phyloP scores from a whole-genome alignment of 1,139 yeast genomes.

The Suhomyces atakaporum region DNA sequence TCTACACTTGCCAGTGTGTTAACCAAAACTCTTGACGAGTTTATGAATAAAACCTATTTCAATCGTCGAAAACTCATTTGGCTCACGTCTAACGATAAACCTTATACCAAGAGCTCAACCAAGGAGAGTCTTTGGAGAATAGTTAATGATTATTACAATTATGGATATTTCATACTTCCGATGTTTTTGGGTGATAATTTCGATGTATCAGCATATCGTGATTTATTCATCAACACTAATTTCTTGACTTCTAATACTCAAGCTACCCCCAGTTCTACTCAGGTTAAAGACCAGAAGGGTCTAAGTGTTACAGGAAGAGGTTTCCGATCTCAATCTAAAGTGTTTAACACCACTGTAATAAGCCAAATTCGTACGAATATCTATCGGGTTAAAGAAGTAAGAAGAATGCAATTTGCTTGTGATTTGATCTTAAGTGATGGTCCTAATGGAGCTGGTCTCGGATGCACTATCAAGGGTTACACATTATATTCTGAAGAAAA shows the following conservation, averaged over 20 bases:
- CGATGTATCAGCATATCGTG: conserved; percentile 56
- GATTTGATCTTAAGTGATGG: conserved; percentile 50
- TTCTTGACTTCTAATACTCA: conserved; percentile 24
- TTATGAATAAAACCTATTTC: conserved; percentile 32
- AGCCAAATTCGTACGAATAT: conserved; percentile 52
- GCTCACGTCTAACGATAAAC: conserved; percentile 46
- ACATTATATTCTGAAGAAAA: conserved; percentile 59
- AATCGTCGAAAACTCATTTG: conserved; percentile 42
- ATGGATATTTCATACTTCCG: conserved; percentile 48
- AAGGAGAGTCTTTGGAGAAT: conserved; percentile 54
- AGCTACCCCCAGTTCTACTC: neutral
- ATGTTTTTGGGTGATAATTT: conserved; percentile 54
- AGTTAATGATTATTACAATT: conserved; percentile 50
- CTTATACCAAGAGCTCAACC: conserved; percentile 29
- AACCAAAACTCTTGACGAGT: conserved; percentile 36
- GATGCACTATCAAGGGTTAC: conserved; percentile 73
- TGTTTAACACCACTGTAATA: conserved; percentile 38
- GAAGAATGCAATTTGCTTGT: conserved; percentile 63
- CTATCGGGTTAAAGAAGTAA: conserved; percentile 58
- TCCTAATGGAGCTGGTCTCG: conserved; percentile 43
- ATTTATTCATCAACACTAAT: conserved; percentile 50
- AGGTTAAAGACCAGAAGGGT: conserved; percentile 12
- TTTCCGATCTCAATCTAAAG: conserved; percentile 12
- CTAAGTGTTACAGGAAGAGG: conserved; percentile 12
- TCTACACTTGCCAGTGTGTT: conserved; percentile 32